Evolutionary conservation across 148 eudicot genomes (phyloP).

Genomic region (Chenopodium suecicum): DNA sequence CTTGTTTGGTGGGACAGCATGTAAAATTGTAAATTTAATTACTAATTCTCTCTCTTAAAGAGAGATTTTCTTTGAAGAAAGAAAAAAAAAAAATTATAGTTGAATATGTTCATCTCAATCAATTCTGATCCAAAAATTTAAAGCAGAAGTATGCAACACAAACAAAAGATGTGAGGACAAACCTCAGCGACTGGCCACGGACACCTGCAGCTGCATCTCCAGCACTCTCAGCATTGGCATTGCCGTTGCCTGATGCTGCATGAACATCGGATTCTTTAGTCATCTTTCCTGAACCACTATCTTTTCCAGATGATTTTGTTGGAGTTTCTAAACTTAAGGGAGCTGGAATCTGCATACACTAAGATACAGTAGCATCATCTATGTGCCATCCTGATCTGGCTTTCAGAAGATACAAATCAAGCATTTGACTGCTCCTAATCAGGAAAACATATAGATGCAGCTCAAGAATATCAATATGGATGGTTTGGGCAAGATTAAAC

Average conservation of each 20-base stretch:
- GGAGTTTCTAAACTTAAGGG: slow-evolving; percentile 43
- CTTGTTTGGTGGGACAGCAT: background rate
- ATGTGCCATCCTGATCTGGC: slow-evolving; percentile 2
- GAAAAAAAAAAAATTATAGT: background rate
- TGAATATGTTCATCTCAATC: background rate
- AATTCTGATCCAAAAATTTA: no score
- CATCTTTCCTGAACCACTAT: slow-evolving; percentile 41
- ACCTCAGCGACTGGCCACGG: slow-evolving; percentile 48
- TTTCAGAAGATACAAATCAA: slow-evolving; percentile 11
- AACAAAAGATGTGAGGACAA: slow-evolving; percentile 1
- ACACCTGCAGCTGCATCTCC: slow-evolving; percentile 33
- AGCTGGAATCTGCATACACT: slow-evolving; percentile 46
- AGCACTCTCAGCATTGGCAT: slow-evolving; percentile 35
- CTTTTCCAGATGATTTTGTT: slow-evolving; percentile 38
- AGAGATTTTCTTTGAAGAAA: background rate
- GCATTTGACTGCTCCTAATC: slow-evolving; percentile 4
- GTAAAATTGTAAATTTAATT: background rate
- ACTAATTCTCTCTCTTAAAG: background rate
- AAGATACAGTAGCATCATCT: slow-evolving; percentile 27
- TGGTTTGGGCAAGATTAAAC: background rate
- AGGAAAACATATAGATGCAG: slow-evolving; percentile 1
- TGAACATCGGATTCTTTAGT: slow-evolving; percentile 38
- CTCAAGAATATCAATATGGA: background rate
- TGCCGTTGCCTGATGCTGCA: slow-evolving; percentile 34
- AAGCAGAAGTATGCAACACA: background rate